phyloP scores from a whole-genome alignment of 1,284 basidiomycete genomes.

The Filobasidium uniguttulatum region DNA sequence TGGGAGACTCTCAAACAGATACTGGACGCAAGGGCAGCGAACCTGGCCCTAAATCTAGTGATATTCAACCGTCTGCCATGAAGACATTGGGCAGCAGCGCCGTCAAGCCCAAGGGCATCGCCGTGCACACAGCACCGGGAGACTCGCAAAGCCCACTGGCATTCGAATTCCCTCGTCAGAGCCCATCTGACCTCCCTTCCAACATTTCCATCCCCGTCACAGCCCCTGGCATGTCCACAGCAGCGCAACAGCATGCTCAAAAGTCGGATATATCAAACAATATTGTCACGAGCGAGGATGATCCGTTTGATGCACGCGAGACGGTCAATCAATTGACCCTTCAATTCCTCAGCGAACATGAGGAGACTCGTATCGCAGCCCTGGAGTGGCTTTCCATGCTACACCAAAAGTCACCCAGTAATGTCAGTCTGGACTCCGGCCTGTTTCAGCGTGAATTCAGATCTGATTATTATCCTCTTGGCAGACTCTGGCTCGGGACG shows the following conservation, averaged over 20 bases:
- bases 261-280: background rate
- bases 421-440: slow-evolving; percentile 43
- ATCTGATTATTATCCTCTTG: background rate
- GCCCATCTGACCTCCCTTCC: slow-evolving; percentile 6
- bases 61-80: slow-evolving; percentile 1
- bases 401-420: slow-evolving; percentile 91
- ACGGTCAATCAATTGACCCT: slow-evolving; percentile 86
- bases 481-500: slow-evolving; percentile 86
- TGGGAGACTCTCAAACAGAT: background rate
- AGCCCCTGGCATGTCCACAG: slow-evolving; percentile 1
- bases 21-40: no score
- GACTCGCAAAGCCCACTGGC: slow-evolving; percentile 12
- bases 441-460: background rate
- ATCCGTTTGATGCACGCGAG: slow-evolving; percentile 78
- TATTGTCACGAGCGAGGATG: slow-evolving; percentile 29
- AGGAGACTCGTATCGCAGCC: slow-evolving; percentile 88
- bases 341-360: slow-evolving; percentile 90
- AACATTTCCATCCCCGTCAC: slow-evolving; percentile 8
- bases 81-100: slow-evolving; percentile 3
- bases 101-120: slow-evolving; percentile 10
- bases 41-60: slow-evolving; percentile 2
- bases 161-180: slow-evolving; percentile 13
- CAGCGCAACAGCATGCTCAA: slow-evolving; percentile 7
- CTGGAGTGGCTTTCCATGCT: slow-evolving; percentile 98
- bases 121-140: slow-evolving; percentile 2